Percentiles rank a stretch among this genome's conserved stretches.
phyloP scores from a whole-genome alignment of 2,329 filamentous ascomycete genomes.

The Ceratocystis papillata region DNA sequence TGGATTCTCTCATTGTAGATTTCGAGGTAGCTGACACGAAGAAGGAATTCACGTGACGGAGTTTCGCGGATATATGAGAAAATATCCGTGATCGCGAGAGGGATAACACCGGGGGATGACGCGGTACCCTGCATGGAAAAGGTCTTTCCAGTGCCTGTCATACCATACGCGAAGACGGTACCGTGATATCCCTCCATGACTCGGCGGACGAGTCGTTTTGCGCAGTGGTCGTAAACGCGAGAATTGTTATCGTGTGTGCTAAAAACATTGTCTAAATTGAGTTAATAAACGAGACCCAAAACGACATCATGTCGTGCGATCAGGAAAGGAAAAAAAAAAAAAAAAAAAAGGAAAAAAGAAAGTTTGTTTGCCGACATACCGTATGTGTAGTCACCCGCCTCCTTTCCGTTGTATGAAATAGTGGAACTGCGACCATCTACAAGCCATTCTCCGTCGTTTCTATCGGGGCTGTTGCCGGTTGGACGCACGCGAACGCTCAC shows the following conservation, averaged over 20 bases:
- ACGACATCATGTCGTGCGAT: too few relatives aligned
- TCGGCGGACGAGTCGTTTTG: conserved; percentile 83
- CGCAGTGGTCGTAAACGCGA: conserved; percentile 85
- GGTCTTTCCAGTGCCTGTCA: conserved; percentile 99
- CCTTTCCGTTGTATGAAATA: conserved; percentile 74
- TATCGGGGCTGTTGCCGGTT: conserved; percentile 54
- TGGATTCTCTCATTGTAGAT: conserved; percentile 99
- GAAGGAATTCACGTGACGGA: conserved; percentile 81
- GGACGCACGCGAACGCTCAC: conserved; percentile 92
- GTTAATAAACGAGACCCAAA: conserved; percentile 26
- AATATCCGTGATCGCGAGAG: conserved; percentile 93
- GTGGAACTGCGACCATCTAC: conserved; percentile 75
- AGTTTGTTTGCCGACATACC: conserved; percentile 46
- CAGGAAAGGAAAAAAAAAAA: too few relatives aligned
- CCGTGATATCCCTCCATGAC: conserved; percentile 99
- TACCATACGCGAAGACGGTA: conserved; percentile 96
- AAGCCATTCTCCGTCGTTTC: conserved; percentile 75
- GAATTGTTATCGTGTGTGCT: conserved; percentile 87
- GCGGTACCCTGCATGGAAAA: conserved; percentile 99
- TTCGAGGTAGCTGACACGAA: conserved; percentile 94
- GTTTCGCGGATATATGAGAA: conserved; percentile 99
- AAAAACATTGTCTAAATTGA: conserved; percentile 77
- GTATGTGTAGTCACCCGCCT: conserved; percentile 86
- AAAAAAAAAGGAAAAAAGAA: too few relatives aligned
- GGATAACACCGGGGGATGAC: conserved; percentile 89